Conservation (phyloP, 768 basidiomycete species). For the Trametes gibbosa region DNA sequence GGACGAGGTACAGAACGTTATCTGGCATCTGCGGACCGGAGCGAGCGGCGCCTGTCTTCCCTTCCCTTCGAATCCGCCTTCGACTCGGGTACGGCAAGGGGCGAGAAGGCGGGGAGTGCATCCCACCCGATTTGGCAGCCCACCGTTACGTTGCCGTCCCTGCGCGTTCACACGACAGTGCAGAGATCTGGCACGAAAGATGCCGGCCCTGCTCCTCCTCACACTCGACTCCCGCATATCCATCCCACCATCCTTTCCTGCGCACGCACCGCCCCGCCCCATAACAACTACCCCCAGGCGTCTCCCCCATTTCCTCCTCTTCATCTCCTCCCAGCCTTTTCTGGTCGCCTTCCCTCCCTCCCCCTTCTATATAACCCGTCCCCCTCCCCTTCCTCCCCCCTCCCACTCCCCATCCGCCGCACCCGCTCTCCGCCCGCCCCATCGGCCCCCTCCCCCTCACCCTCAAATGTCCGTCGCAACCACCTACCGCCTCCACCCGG, state of each 20-base stretch:
- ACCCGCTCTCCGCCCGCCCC: slow-evolving; percentile 5
- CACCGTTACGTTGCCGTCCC: neutral
- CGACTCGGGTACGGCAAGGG: slow-evolving; percentile 2
- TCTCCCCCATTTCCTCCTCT: neutral
- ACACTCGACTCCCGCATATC: too few species aligned
- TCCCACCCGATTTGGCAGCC: neutral
- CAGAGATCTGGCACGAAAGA: slow-evolving; percentile 5
- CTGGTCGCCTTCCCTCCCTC: slow-evolving; percentile 8
- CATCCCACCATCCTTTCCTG: neutral
- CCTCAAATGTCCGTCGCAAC: slow-evolving; percentile 20
- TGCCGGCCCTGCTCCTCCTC: neutral
- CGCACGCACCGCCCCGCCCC: slow-evolving; percentile 6
- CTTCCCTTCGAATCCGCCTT: neutral
- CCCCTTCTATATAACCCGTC: slow-evolving; percentile 6
- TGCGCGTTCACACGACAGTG: neutral
- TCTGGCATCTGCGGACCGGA: slow-evolving; percentile 15
- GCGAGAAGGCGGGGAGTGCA: neutral
- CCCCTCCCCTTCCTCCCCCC: neutral
- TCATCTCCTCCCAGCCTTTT: slow-evolving; percentile 1
- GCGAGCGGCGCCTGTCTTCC: neutral
- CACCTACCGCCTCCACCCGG: slow-evolving; percentile 56
- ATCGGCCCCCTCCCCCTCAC: neutral
- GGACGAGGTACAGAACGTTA: slow-evolving; percentile 3
- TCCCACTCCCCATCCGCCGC: slow-evolving; percentile 2
- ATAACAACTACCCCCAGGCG: neutral